Percentiles rank a stretch among this genome's conserved stretches.
phyloP scores from a whole-genome alignment of 768 basidiomycete species.

The Boletus edulis region DNA sequence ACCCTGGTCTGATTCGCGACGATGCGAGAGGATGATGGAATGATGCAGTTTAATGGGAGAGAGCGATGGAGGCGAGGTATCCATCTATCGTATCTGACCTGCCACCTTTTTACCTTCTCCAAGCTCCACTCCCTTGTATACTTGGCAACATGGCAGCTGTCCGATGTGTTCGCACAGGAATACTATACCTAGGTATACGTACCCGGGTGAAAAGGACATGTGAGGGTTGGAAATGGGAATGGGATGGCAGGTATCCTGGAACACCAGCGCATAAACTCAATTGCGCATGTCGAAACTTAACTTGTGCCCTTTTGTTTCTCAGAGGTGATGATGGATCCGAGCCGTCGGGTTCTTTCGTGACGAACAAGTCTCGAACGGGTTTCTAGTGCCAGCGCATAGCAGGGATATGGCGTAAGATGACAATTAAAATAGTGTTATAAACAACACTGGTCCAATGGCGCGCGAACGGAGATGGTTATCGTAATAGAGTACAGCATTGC shows the following conservation, averaged over 20 bases:
- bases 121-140: too few species aligned
- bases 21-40: background rate
- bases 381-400: background rate
- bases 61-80: background rate
- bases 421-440: slow-evolving; percentile 7
- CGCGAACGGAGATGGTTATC: background rate
- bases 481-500: slow-evolving; percentile 22
- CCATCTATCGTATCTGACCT: too few species aligned
- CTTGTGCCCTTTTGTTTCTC: background rate
- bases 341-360: background rate
- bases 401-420: background rate
- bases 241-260: background rate
- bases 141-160: background rate
- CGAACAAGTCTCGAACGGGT: background rate
- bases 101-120: too few species aligned
- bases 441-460: background rate
- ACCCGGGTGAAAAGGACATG: background rate
- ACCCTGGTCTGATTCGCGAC: background rate
- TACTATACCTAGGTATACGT: slow-evolving; percentile 10
- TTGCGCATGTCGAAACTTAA: slow-evolving; percentile 9
- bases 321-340: slow-evolving; percentile 10
- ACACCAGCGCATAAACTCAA: slow-evolving; percentile 8
- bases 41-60: background rate
- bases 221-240: slow-evolving; percentile 10
- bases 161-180: slow-evolving; percentile 7